Base-by-base conservation (phyloP, 768 basidiomycete species). In the Glaciozyma martinii region DNA sequence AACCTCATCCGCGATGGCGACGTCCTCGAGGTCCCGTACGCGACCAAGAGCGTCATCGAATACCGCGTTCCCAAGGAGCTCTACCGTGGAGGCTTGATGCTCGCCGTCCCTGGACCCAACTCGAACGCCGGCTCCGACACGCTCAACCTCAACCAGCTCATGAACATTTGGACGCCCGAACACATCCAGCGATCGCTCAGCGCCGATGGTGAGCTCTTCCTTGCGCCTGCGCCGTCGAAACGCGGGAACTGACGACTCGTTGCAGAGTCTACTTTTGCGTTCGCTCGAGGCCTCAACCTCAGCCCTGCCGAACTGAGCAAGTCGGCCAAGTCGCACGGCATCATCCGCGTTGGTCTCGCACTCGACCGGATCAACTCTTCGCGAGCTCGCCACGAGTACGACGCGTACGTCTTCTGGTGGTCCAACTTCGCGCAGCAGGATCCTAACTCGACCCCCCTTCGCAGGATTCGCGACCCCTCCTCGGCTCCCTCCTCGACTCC, bases 141-240 rank as follows among this genome's bases (percentile, higher is more conserved):
- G 32, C 78, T 82, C 47, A 81, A 82, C 59, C 72, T 90, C 53
- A 77, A 78, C 56, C 86, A 83, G 62, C 78, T 92, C 66, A 84
- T 90, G 78, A 91, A 87, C 75, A 93, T 99, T 62, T 99, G 95
- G 94, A 81, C 85, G 1, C 81, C 86, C 0, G 88, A 90, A 69
- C 84, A 86, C 82, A 85, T 97, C 49, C 79, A 86, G 63, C 79
- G 77, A 43, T 90, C 90, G 7, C 74, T 90, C 25, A 79, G 82
- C 53, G 80, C 85, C n/a, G 79, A 83, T 75, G 80, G 88, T 87
- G 73, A 67, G 82, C n/a, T n/a, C 23, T 46, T 15, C 18, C 29
- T 12, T 18, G 21, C 23, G 44, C 4, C 12, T 43, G 23, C 49
- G 59, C 29, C 25, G 32, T 59, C 53, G 69, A 10, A 60, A 50